Evolutionary conservation across 306 rosid genomes (phyloP).

Genomic region (Dalbergia cochinchinensis): DNA sequence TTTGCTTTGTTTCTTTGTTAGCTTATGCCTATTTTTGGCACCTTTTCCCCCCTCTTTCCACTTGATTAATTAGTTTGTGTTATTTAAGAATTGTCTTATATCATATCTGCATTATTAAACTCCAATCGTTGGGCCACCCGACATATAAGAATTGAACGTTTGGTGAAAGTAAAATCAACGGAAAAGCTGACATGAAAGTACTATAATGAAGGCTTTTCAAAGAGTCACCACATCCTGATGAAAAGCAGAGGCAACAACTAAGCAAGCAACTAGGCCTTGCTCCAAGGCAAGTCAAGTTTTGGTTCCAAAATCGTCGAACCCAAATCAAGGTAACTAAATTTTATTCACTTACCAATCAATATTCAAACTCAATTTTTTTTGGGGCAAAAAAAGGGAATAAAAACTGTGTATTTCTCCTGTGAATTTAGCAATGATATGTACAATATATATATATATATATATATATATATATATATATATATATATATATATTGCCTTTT

Average conservation of each 20-base stretch:
- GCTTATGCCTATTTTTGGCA: background rate
- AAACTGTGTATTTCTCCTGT: background rate
- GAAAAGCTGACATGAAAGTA: conserved; percentile 20
- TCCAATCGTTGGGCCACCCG: conserved; percentile 22
- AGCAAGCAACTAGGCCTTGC: conserved; percentile 96
- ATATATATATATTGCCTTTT: background rate
- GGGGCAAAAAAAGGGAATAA: too few relatives aligned
- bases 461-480: too few relatives aligned
- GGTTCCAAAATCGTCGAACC: conserved; percentile 99
- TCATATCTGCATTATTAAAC: conserved; percentile 35
- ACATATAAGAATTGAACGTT: background rate
- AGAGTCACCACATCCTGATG: conserved; percentile 98
- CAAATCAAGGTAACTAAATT: conserved; percentile 82
- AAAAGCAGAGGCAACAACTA: conserved; percentile 95
- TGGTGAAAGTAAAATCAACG: background rate
- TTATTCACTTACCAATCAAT: background rate
- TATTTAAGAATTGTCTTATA: background rate
- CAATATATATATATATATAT: too few relatives aligned
- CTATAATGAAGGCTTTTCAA: conserved; percentile 74
- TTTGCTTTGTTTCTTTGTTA: conserved; percentile 47
- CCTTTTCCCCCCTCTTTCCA: conserved; percentile 1
- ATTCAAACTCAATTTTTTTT: background rate
- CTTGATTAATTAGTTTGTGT: conserved; percentile 21
- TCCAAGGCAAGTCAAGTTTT: conserved; percentile 95
- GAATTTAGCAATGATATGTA: background rate